Conservation (phyloP, 192 early-diverging fungal genomes). For the Phlyctochytrium planicorne region DNA sequence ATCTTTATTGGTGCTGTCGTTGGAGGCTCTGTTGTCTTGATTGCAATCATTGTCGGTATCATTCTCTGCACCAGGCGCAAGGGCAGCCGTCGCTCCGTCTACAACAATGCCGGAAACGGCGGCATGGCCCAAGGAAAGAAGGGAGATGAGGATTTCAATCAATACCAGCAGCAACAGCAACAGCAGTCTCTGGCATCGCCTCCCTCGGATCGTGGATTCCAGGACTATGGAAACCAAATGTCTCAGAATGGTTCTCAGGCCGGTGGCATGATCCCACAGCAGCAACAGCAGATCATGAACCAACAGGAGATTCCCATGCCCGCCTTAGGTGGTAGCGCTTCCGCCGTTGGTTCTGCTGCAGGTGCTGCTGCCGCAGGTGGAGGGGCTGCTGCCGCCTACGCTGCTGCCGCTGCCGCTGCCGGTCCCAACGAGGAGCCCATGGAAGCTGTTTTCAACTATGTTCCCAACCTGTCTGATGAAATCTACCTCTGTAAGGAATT, state of each 20-base stretch:
- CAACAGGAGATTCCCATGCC: neutral
- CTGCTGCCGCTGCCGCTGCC: neutral
- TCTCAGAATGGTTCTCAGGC: neutral
- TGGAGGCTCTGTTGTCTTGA: neutral
- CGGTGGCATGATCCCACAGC: neutral
- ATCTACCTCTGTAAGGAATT: constrained; percentile 36
- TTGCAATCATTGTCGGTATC: neutral
- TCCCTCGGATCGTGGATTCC: neutral
- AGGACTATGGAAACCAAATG: neutral
- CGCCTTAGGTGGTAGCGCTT: neutral
- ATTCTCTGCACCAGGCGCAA: neutral
- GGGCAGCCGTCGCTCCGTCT: neutral
- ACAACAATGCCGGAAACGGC: neutral
- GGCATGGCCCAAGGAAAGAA: neutral
- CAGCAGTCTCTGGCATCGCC: neutral
- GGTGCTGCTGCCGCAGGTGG: neutral
- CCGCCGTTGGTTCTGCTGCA: neutral
- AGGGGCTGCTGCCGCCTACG: neutral
- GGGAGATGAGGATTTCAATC: neutral
- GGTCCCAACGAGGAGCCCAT: constrained; percentile 34
- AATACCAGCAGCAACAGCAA: neutral
- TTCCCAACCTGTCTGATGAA: constrained; percentile 45
- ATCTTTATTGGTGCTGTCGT: neutral
- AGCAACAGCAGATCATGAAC: neutral
- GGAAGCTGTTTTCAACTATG: constrained; percentile 43